A percentile compares a stretch with the other conserved stretches of the same genome.
Conservation (phyloP, 352 stramenopile genomes). For the Phytophthora pluvialis region DNA sequence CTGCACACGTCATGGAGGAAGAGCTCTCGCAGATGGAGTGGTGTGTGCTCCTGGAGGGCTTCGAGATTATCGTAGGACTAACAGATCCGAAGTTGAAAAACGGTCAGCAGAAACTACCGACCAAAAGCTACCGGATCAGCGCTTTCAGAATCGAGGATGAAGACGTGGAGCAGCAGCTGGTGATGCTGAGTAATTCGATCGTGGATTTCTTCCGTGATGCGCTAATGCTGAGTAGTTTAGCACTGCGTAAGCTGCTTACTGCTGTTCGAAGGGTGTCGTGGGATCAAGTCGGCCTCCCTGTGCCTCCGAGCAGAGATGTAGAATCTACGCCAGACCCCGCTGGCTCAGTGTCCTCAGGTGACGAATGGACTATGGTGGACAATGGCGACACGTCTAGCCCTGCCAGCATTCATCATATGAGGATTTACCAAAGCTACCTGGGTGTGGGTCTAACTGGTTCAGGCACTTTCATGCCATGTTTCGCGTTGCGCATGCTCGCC, state of each 20-base stretch:
- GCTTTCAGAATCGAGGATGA: constrained; percentile 83
- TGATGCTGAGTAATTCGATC: constrained; percentile 89
- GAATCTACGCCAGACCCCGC: constrained; percentile 6
- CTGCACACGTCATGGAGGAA: constrained; percentile 88
- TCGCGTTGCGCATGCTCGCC: constrained; percentile 84
- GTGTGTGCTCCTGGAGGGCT: constrained; percentile 76
- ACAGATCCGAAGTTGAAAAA: constrained; percentile 76
- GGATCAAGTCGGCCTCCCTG: constrained; percentile 68
- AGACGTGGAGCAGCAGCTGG: constrained; percentile 86
- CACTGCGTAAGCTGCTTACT: constrained; percentile 61
- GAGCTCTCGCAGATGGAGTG: constrained; percentile 80
- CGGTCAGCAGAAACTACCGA: constrained; percentile 77
- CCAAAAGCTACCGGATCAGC: constrained; percentile 75
- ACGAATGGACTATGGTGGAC: constrained; percentile 37
- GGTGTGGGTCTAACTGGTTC: constrained; percentile 69
- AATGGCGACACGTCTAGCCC: constrained; percentile 47
- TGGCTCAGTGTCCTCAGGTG: constrained; percentile 12
- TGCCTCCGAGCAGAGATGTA: constrained; percentile 32
- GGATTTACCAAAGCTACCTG: constrained; percentile 83
- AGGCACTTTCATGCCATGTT: constrained; percentile 71
- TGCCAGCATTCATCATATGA: constrained; percentile 68
- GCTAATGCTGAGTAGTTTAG: constrained; percentile 66
- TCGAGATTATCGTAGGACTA: constrained; percentile 83
- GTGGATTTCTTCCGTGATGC: constrained; percentile 83
- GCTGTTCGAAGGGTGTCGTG: constrained; percentile 75